Conservation (phyloP, 2,329 filamentous ascomycete genomes). For the Penicillium sp. region DNA sequence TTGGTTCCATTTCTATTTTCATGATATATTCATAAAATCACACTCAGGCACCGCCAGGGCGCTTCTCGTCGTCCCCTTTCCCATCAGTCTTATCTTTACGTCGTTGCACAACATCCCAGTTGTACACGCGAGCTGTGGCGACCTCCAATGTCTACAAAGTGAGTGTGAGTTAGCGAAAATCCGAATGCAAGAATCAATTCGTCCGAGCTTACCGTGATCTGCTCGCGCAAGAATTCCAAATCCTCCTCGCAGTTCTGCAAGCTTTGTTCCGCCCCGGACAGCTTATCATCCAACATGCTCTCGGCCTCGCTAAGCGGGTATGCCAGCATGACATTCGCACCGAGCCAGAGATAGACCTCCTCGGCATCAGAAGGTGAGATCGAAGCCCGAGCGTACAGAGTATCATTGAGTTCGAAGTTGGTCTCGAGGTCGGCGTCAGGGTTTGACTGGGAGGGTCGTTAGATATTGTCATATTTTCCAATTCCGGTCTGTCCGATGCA, state of each 20-base stretch:
- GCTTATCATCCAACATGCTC: conserved; percentile 73
- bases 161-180: conserved; percentile 2
- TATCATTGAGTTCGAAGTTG: conserved; percentile 96
- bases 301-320: conserved; percentile 90
- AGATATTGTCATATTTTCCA: not conserved
- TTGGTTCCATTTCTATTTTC: conserved; percentile 8
- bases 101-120: conserved; percentile 97
- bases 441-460: conserved; percentile 19
- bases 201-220: conserved; percentile 75
- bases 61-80: conserved; percentile 48
- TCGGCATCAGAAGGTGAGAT: conserved; percentile 71
- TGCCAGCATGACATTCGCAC: conserved; percentile 95
- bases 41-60: conserved; percentile 6
- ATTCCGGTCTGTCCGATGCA: not conserved
- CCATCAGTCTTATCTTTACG: conserved; percentile 76
- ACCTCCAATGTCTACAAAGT: conserved; percentile 87
- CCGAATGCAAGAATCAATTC: not conserved
- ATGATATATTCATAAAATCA: not conserved
- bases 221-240: conserved; percentile 89
- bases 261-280: conserved; percentile 76
- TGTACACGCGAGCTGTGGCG: conserved; percentile 94
- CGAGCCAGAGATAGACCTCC: conserved; percentile 97
- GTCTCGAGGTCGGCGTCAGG: conserved; percentile 71
- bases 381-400: conserved; percentile 83
- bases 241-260: conserved; percentile 93